Percentiles rank a stretch among this genome's conserved stretches.
phyloP scores from a whole-genome alignment of 2,329 filamentous ascomycete genomes.

The Aspergillus cejpii region DNA sequence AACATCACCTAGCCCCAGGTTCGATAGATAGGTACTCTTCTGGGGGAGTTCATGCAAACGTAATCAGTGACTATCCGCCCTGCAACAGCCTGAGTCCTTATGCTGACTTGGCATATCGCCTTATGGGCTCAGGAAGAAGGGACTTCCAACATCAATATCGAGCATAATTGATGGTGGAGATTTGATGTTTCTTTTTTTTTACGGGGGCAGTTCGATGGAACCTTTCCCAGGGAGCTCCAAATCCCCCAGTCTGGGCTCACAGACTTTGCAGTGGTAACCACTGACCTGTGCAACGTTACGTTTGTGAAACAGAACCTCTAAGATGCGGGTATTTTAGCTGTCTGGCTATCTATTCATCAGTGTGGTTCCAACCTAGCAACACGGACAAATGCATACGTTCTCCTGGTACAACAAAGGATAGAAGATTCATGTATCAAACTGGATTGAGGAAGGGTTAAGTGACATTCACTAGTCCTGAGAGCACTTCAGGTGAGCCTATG shows the following conservation, averaged over 20 bases:
- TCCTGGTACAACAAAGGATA: constrained; percentile 21
- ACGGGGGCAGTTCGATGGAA: constrained; percentile 19
- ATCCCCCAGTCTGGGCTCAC: constrained; percentile 16
- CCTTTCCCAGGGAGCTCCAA: constrained; percentile 15
- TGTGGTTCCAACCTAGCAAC: constrained; percentile 15
- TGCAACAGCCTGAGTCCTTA: constrained; percentile 4
- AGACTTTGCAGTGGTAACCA: constrained; percentile 22
- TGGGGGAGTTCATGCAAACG: constrained; percentile 27
- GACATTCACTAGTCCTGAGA: constrained; percentile 5
- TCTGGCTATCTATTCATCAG: constrained; percentile 20
- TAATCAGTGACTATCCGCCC: constrained; percentile 24
- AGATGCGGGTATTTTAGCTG: constrained; percentile 22
- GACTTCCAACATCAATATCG: constrained; percentile 2
- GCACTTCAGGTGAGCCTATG: constrained; percentile 9
- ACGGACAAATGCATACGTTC: constrained; percentile 31
- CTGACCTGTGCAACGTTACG: constrained; percentile 36
- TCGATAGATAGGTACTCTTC: constrained; percentile 17
- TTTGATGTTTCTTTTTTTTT: background rate
- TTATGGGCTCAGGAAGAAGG: background rate
- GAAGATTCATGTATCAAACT: constrained; percentile 21
- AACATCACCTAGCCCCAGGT: constrained; percentile 23
- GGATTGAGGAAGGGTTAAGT: constrained; percentile 6
- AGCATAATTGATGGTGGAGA: constrained; percentile 5
- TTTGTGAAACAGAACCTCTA: constrained; percentile 33
- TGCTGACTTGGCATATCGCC: constrained; percentile 4